These are phyloP conservation scores for Neurospora terricola DNA, from an alignment of 495 filamentous ascomycete genomes.

Conservation along the genomic window DNA sequence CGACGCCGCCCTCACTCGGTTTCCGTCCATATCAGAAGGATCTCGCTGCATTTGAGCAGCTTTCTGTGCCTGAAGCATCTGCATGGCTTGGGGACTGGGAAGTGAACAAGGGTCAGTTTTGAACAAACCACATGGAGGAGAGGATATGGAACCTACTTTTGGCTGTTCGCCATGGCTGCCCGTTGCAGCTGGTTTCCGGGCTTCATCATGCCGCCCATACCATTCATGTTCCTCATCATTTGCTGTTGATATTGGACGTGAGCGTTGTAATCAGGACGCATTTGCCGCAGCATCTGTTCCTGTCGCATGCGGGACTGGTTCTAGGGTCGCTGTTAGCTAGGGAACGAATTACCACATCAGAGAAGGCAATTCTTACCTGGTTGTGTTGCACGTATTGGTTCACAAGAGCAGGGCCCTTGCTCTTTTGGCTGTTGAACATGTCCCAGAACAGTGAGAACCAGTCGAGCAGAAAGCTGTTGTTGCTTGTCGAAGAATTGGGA, in stretches of 20 bases:
- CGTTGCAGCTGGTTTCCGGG: constrained; percentile 52
- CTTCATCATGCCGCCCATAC: constrained; percentile 34
- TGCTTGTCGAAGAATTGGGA: constrained; percentile 53
- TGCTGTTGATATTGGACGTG: constrained; percentile 36
- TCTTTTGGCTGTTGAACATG: constrained; percentile 70
- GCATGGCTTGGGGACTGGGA: constrained; percentile 56
- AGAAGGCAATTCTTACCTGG: constrained; percentile 48
- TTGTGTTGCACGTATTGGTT: constrained; percentile 67
- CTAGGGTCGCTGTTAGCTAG: constrained; percentile 26
- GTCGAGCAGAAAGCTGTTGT: constrained; percentile 77
- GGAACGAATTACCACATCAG: neutral
- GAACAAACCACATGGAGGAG: neutral
- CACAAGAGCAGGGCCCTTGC: constrained; percentile 45
- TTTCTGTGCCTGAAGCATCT: constrained; percentile 52
- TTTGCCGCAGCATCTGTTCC: constrained; percentile 13
- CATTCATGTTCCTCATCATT: constrained; percentile 51
- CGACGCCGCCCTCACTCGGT: constrained; percentile 68
- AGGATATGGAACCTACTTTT: constrained; percentile 43
- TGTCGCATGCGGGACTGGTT: constrained; percentile 58
- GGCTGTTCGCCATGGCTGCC: constrained; percentile 69
- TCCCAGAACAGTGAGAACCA: constrained; percentile 99
- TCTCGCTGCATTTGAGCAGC: constrained; percentile 74
- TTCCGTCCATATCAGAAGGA: constrained; percentile 79
- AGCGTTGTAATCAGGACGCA: constrained; percentile 26
- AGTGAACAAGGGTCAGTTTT: constrained; percentile 20